A percentile compares a stretch with the other conserved stretches of the same genome.
Evolutionary conservation across 495 filamentous ascomycete species (phyloP).

Genomic region (Sordaria brevicollis): DNA sequence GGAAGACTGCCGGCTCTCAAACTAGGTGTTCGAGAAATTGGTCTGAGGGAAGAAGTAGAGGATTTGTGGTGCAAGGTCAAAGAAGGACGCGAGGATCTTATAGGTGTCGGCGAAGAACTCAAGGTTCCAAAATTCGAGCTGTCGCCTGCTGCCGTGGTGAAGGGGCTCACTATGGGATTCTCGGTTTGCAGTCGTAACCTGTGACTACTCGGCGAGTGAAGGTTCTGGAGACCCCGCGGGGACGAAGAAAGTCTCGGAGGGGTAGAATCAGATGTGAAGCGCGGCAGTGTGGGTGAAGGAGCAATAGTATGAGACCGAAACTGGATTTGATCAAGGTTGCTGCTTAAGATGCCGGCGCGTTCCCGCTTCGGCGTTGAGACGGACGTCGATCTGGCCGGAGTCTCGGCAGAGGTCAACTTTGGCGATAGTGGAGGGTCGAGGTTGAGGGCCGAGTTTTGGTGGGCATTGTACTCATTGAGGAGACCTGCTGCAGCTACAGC

Average conservation of each 20-base stretch:
- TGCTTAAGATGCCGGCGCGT: not conserved
- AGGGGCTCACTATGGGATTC: conserved; percentile 14
- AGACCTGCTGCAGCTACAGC: conserved; percentile 3
- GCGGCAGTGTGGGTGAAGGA: conserved; percentile 18
- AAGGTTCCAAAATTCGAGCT: not conserved
- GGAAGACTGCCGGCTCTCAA: conserved; percentile 28
- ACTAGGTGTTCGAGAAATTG: conserved; percentile 38
- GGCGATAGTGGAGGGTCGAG: not conserved
- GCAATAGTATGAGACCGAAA: conserved; percentile 26
- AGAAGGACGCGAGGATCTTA: conserved; percentile 17
- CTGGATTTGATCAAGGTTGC: conserved; percentile 10
- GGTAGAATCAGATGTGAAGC: not conserved
- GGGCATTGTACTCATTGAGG: conserved; percentile 1
- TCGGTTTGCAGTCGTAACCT: conserved; percentile 28
- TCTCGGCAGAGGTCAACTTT: conserved; percentile 1
- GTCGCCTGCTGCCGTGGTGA: conserved; percentile 14
- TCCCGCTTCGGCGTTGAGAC: not conserved
- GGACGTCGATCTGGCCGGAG: conserved; percentile 1
- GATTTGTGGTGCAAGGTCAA: conserved; percentile 26
- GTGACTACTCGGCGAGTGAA: conserved; percentile 10
- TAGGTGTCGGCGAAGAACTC: conserved; percentile 7
- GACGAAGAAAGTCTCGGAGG: not conserved
- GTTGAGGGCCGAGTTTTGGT: conserved; percentile 6
- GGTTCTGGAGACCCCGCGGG: conserved; percentile 8
- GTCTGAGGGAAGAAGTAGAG: conserved; percentile 30